Base-by-base conservation (phyloP, 768 basidiomycete genomes). In the Dentipellis sp. region DNA sequence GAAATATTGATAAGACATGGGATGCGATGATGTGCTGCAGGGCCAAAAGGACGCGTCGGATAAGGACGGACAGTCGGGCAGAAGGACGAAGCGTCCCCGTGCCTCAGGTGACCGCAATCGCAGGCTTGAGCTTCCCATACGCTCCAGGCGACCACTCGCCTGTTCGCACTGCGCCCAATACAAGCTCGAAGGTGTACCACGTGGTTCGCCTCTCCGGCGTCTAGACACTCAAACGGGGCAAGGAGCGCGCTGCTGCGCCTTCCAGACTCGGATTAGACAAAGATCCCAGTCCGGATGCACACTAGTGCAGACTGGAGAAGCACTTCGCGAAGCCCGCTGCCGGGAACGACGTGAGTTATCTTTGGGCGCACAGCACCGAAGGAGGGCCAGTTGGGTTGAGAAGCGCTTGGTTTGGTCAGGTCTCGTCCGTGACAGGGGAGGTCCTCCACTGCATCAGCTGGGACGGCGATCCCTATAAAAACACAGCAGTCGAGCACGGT, bases 381-480 rank as follows among this genome's bases (percentile, higher is more conserved):
- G 42, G 42, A 45, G 42, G 42, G n/a, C 17, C 42, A 45, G 14
- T 45, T 45, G 19, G 42, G 42, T 29, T 29, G 29, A 29, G 19
- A 45, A 45, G n/a, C 42, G 12, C 19, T 19, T 29, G 29, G 29
- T 29, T 29, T 29, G 29, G 29, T 29, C 29, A 29, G 29, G 29
- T 45, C 19, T 45, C 42, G 42, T 45, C 42, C n/a, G 42, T 19
- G 42, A 45, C 42, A 45, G 17, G 37, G 34, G 51, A 53, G 49
- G 11, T 37, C 19, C 42, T 47, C 58, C 40, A n/a, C 38, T 50
- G 42, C 36, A 51, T 40, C 39, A 50, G 19, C 50, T 34, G 10
- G 19, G 22, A 29, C 21, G 48, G 36, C 45, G 22, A 42, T 34
- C 42, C 7, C 22, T 60, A 60, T 58, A 60, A 60, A 54, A 50